Base-by-base conservation (phyloP, 2,329 filamentous ascomycete genomes). In the Rutstroemia sp. region DNA sequence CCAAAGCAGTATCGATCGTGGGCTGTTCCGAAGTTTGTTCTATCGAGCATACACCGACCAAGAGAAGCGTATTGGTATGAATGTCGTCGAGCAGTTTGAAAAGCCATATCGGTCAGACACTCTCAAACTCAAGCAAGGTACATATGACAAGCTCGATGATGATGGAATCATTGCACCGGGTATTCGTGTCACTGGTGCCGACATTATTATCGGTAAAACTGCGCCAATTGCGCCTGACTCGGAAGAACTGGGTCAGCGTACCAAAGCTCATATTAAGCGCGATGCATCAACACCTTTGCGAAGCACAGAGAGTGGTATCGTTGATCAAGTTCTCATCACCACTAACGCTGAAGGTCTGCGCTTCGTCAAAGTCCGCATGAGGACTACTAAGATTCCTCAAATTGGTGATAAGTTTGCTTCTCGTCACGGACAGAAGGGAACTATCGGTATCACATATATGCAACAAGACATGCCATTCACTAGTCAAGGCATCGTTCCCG, bases 341-440 rank as follows among this genome's bases (percentile, higher is more conserved):
- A 96, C 95, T 59, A 96, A 96, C 69, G 87, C 89, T 38, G 94
- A 99, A 70, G 92, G 92, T 65, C 80, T 96, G 63, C 90, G 90
- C 53, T 97, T 97, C 69, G 92, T 96, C 73, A 99, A 99, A 75
- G 92, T 99, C 56, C 88, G 94, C 60, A 96, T 96, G 68, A 82
- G 94, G 71, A 97, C 94, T 3, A 99, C 95, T 54, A 99, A 99
- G 79, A 85, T 97, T 44, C 94, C 94, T 0, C 95, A 99, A 74
- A 97, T 99, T 72, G 94, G 94, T 68, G 94, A 99, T 77, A 99
- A 99, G 73, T 99, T 99, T 71, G 95, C 94, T 7, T 99, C 95
- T 66, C 91, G 94, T 75, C 95, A 99, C 82, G 94, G 94, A 70
- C 94, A 99, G 69, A 99, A 99, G 75, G 94, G 94, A 76, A 99